phyloP scores from a whole-genome alignment of 306 rosid genomes.

The Pachyrhizus erosus region DNA sequence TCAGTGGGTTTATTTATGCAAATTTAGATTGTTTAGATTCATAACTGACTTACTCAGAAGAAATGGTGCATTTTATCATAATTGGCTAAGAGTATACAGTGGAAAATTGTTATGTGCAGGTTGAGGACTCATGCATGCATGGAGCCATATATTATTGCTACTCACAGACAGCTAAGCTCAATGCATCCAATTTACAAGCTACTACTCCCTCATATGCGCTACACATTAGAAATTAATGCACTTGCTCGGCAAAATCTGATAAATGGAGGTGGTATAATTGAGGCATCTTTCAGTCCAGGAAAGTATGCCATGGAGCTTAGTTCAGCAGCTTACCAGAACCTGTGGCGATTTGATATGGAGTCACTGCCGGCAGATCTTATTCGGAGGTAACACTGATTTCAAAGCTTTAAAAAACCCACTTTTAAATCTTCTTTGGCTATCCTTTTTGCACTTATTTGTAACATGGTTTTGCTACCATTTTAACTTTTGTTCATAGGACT shows the following conservation, averaged over 20 bases:
- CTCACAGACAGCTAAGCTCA: constrained; percentile 88
- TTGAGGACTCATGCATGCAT: constrained; percentile 94
- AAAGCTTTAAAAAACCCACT: not conserved
- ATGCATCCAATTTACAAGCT: constrained; percentile 94
- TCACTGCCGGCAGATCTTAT: constrained; percentile 92
- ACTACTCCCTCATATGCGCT: constrained; percentile 95
- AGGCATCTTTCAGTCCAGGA: constrained; percentile 89
- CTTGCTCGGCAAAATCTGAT: constrained; percentile 86
- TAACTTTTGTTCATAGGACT: not conserved
- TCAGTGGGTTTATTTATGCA: not conserved
- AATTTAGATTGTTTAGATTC: constrained; percentile 13
- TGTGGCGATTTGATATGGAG: constrained; percentile 94
- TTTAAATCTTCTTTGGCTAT: constrained; percentile 10
- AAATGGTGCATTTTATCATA: constrained; percentile 24
- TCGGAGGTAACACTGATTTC: constrained; percentile 61
- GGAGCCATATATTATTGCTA: constrained; percentile 94
- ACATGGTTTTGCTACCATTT: not conserved
- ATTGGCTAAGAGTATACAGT: constrained; percentile 22
- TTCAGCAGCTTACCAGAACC: constrained; percentile 82
- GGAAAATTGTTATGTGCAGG: constrained; percentile 60
- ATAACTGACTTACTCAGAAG: not conserved
- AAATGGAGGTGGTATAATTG: constrained; percentile 94
- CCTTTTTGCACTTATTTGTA: not conserved
- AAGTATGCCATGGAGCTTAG: constrained; percentile 88
- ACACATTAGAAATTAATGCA: constrained; percentile 90